Conservation (phyloP, 805 yeast genomes). For the Phaffomyces opuntiae region DNA sequence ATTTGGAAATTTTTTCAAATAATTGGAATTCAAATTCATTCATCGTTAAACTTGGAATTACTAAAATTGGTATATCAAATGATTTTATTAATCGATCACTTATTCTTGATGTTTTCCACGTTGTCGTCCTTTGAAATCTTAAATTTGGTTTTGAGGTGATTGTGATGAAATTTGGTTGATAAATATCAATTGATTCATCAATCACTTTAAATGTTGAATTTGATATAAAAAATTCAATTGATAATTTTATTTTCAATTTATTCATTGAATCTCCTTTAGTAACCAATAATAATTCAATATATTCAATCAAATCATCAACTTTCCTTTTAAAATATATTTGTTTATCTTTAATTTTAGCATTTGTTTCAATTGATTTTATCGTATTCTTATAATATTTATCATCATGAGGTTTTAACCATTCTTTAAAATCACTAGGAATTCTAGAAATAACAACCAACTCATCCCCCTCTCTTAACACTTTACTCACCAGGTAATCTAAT, state of each 20-base stretch:
- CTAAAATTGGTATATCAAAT: slow-evolving; percentile 52
- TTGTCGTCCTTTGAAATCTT: slow-evolving; percentile 39
- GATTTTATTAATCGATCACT: slow-evolving; percentile 59
- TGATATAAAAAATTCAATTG: slow-evolving; percentile 58
- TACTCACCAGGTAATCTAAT: slow-evolving; percentile 58
- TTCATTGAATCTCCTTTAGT: slow-evolving; percentile 26
- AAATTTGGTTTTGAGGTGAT: slow-evolving; percentile 45
- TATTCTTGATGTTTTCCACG: slow-evolving; percentile 57
- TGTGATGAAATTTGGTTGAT: slow-evolving; percentile 53
- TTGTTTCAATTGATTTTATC: slow-evolving; percentile 5
- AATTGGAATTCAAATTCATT: slow-evolving; percentile 41
- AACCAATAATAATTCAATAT: slow-evolving; percentile 40
- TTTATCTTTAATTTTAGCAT: slow-evolving; percentile 2
- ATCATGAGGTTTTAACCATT: slow-evolving; percentile 2
- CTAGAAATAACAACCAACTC: slow-evolving; percentile 56
- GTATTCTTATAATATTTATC: background rate
- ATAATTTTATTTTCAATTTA: slow-evolving; percentile 28
- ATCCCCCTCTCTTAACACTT: slow-evolving; percentile 58
- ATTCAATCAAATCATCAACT: slow-evolving; percentile 34
- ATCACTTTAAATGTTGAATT: slow-evolving; percentile 44
- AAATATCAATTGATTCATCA: slow-evolving; percentile 51
- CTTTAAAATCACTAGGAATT: slow-evolving; percentile 22
- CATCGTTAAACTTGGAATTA: slow-evolving; percentile 58
- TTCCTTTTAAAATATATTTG: slow-evolving; percentile 28
- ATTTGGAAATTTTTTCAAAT: slow-evolving; percentile 25